phyloP scores from a whole-genome alignment of 495 filamentous ascomycete species.

The Venustampulla echinocandica region DNA sequence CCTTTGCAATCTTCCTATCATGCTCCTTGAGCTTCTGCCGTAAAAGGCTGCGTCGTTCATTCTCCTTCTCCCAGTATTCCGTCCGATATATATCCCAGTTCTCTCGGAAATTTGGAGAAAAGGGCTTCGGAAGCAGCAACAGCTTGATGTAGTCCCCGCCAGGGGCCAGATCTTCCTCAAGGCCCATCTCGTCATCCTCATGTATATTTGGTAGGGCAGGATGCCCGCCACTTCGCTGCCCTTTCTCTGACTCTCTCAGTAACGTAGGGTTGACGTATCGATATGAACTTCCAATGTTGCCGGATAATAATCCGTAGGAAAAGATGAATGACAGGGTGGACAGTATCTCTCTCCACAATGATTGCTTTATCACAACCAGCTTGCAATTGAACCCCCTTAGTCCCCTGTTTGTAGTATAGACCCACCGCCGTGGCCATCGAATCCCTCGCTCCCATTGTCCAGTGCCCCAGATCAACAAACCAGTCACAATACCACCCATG shows the following conservation, averaged over 20 bases:
- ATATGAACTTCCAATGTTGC: constrained; percentile 53
- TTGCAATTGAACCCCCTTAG: constrained; percentile 91
- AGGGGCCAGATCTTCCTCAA: constrained; percentile 77
- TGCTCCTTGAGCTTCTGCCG: constrained; percentile 56
- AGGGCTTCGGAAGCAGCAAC: constrained; percentile 85
- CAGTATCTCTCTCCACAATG: constrained; percentile 71
- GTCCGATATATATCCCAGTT: constrained; percentile 91
- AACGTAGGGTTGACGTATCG: constrained; percentile 53
- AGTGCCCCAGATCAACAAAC: constrained; percentile 78
- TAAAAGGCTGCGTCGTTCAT: constrained; percentile 71
- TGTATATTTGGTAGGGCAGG: constrained; percentile 21
- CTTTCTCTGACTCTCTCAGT: constrained; percentile 41
- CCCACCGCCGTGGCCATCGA: constrained; percentile 88
- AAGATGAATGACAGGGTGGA: constrained; percentile 65
- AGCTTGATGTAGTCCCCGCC: constrained; percentile 90
- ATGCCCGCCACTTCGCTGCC: constrained; percentile 17
- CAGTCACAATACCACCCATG: constrained; percentile 76
- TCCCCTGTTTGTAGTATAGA: constrained; percentile 79
- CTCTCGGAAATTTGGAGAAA: constrained; percentile 89
- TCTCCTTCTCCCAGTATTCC: constrained; percentile 96
- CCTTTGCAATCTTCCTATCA: constrained; percentile 54
- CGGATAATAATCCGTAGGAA: constrained; percentile 62
- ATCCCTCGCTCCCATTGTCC: constrained; percentile 93
- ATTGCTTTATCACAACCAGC: constrained; percentile 75
- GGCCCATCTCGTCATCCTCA: constrained; percentile 33